Percentiles rank a stretch among this genome's conserved stretches.
Conservation (phyloP, 164 flowering plant species). For the Piper longum region DNA sequence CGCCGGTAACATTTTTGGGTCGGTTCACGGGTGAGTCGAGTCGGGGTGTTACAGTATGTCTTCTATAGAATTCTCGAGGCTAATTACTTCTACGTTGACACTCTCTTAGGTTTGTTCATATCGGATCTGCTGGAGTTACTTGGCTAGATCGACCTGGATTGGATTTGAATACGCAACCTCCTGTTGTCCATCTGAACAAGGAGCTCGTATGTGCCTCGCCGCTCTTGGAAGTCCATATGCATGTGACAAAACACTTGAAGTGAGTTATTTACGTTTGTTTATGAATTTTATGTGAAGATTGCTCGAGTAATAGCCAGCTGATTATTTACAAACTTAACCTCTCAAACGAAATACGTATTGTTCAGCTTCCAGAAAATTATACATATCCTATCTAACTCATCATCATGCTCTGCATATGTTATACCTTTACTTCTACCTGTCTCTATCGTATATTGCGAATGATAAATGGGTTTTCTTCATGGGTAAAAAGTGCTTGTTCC, state of each 20-base stretch:
- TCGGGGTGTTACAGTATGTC: too few relatives aligned
- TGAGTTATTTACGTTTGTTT: slow-evolving; percentile 2
- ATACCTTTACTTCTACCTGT: too few relatives aligned
- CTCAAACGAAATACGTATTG: too few relatives aligned
- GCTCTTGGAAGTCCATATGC: slow-evolving; percentile 79
- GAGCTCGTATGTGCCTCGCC: slow-evolving; percentile 79
- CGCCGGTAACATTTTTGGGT: too few relatives aligned
- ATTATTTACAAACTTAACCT: background rate
- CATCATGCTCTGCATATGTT: too few relatives aligned
- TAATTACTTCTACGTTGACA: slow-evolving; percentile 3
- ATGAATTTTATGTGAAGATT: too few relatives aligned
- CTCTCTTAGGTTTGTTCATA: slow-evolving; percentile 79
- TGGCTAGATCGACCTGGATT: slow-evolving; percentile 89
- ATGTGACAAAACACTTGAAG: slow-evolving; percentile 93
- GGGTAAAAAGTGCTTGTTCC: slow-evolving; percentile 86
- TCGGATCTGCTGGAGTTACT: slow-evolving; percentile 95
- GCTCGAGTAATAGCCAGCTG: background rate
- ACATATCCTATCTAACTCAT: too few relatives aligned
- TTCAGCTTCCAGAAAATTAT: too few relatives aligned
- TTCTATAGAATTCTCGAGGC: background rate
- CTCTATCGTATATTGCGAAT: too few relatives aligned
- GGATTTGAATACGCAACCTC: slow-evolving; percentile 93
- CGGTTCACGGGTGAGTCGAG: too few relatives aligned
- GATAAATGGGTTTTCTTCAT: slow-evolving; percentile 1
- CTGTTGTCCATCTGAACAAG: slow-evolving; percentile 96